A percentile compares a stretch with the other conserved stretches of the same genome.
Conservation (phyloP, 2,329 filamentous ascomycete species). For the Colletotrichum sp. region DNA sequence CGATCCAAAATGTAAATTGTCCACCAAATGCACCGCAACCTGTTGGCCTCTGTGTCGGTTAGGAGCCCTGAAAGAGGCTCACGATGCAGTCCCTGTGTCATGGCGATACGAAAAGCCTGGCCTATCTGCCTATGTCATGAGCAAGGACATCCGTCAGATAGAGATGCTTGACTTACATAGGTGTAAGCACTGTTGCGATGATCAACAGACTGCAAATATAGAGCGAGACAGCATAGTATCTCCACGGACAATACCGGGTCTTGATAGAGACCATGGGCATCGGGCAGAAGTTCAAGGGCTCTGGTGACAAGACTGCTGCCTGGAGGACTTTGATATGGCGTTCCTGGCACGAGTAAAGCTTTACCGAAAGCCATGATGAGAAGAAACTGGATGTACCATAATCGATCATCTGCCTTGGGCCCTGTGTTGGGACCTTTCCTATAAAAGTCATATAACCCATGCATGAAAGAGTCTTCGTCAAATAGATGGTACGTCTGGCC, state of each 20-base stretch:
- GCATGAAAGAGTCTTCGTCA: constrained; percentile 56
- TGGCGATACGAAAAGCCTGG: not conserved
- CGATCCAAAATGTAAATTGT: constrained; percentile 10
- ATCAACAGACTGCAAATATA: constrained; percentile 53
- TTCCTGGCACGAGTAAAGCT: constrained; percentile 53
- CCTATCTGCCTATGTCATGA: not conserved
- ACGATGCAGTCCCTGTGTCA: constrained; percentile 1
- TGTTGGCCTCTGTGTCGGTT: not conserved
- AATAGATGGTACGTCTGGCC: constrained; percentile 59
- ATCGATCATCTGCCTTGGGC: constrained; percentile 18
- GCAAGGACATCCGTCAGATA: not conserved
- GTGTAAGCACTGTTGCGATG: constrained; percentile 44
- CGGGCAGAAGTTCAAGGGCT: constrained; percentile 42
- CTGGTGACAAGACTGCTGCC: constrained; percentile 21
- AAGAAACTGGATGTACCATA: constrained; percentile 60
- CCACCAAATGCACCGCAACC: constrained; percentile 1
- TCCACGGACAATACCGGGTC: constrained; percentile 48
- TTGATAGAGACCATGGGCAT: constrained; percentile 35
- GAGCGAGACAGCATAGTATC: constrained; percentile 47
- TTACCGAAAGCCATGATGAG: constrained; percentile 61
- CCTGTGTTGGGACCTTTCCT: constrained; percentile 5
- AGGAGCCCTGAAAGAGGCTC: not conserved
- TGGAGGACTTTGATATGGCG: constrained; percentile 47
- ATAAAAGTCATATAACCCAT: constrained; percentile 30
- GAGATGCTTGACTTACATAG: constrained; percentile 31